Conservation (phyloP, 768 basidiomycete genomes). For the Naganishia randhawae region DNA sequence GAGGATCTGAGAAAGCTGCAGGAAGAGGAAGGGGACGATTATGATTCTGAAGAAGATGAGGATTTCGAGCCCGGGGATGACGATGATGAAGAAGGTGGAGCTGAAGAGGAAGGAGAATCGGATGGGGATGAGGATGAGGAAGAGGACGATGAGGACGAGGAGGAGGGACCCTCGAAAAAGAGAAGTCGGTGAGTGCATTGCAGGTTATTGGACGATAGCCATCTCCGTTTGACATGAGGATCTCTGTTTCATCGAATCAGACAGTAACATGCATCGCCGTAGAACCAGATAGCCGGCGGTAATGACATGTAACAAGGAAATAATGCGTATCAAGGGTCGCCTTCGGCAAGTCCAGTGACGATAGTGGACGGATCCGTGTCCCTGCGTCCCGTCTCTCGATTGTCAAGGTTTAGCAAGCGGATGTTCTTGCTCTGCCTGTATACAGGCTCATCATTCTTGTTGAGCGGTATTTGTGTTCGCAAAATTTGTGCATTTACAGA, state of each 20-base stretch:
- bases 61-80: conserved; percentile 16
- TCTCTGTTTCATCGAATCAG: not conserved
- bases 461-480: too few species aligned
- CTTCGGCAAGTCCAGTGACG: too few species aligned
- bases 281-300: not conserved
- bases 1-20: conserved; percentile 5
- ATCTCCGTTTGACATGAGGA: not conserved
- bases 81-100: not conserved
- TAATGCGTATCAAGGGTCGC: not conserved
- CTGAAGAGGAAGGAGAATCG: too few species aligned
- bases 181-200: conserved; percentile 9
- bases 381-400: too few species aligned
- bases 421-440: too few species aligned
- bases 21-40: conserved; percentile 22
- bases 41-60: conserved; percentile 16
- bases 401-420: too few species aligned
- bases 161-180: conserved; percentile 21
- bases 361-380: too few species aligned
- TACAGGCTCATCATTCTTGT: too few species aligned
- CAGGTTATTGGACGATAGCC: not conserved
- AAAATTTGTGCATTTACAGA: too few species aligned
- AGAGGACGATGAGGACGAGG: conserved; percentile 16
- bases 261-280: not conserved
- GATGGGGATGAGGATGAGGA: conserved; percentile 5
- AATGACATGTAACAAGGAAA: not conserved